Evolutionary conservation across 345 rosid genomes (phyloP).

Genomic region (Turritis glabra): DNA sequence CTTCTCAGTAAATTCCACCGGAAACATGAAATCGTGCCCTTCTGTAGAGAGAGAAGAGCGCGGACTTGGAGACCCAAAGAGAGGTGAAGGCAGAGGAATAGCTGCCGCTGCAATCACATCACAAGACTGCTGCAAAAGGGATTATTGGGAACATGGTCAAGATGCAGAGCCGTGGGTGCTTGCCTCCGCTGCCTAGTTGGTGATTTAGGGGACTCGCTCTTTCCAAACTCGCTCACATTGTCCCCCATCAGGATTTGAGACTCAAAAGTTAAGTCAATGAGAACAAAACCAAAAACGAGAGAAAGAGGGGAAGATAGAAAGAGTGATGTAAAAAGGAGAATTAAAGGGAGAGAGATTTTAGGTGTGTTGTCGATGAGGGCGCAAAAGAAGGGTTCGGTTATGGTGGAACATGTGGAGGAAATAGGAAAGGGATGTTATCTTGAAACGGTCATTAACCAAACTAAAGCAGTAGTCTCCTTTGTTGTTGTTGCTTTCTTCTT

Average conservation of each 20-base stretch:
- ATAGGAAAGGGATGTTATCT: slow-evolving; percentile 17
- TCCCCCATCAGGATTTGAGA: slow-evolving; percentile 29
- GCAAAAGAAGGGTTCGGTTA: slow-evolving; percentile 19
- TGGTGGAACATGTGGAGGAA: slow-evolving; percentile 31
- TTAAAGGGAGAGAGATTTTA: slow-evolving; percentile 15
- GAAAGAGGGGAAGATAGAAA: background rate
- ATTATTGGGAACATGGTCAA: slow-evolving; percentile 25
- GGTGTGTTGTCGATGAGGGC: slow-evolving; percentile 5
- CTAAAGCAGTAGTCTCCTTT: no score
- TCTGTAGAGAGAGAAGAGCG: background rate
- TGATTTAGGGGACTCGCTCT: slow-evolving; percentile 37
- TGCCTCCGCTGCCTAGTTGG: slow-evolving; percentile 66
- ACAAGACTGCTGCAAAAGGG: slow-evolving; percentile 11
- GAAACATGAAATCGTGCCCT: slow-evolving; percentile 37
- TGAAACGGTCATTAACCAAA: slow-evolving; percentile 36
- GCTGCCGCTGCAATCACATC: slow-evolving; percentile 22
- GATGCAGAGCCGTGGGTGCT: slow-evolving; percentile 51
- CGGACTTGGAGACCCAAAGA: slow-evolving; percentile 37
- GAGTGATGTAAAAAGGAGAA: slow-evolving; percentile 10
- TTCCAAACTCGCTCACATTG: slow-evolving; percentile 30
- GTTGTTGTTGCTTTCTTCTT: background rate
- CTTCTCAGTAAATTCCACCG: background rate
- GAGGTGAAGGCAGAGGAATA: slow-evolving; percentile 60
- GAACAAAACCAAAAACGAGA: background rate
- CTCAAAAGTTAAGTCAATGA: background rate